Evolutionary conservation across 2,329 filamentous ascomycete genomes (phyloP).

Genomic region (Colletotrichum tropicicola): DNA sequence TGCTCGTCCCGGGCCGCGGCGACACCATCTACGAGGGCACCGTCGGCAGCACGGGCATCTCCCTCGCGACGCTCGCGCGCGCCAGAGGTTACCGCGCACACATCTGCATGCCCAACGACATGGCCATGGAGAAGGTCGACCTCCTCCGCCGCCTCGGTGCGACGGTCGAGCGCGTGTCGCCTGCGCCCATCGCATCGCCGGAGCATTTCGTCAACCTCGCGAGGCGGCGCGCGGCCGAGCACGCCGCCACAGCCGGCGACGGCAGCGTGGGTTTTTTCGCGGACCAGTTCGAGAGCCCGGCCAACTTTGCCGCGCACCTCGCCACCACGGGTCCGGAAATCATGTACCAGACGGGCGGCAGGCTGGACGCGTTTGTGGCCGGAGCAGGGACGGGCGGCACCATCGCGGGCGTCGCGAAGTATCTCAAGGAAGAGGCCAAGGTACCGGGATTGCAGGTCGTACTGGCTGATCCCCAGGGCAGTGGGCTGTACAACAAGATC

Average conservation of each 20-base stretch:
- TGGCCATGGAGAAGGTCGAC: slow-evolving; percentile 87
- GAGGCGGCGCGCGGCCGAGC: slow-evolving; percentile 76
- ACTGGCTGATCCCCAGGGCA: slow-evolving; percentile 93
- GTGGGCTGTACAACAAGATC: slow-evolving; percentile 90
- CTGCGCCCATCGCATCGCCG: slow-evolving; percentile 92
- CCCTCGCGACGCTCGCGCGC: slow-evolving; percentile 86
- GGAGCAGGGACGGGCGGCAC: slow-evolving; percentile 96
- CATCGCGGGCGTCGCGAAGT: slow-evolving; percentile 85
- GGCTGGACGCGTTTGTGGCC: slow-evolving; percentile 86
- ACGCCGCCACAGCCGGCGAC: slow-evolving; percentile 66
- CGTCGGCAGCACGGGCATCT: slow-evolving; percentile 95
- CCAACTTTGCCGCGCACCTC: slow-evolving; percentile 89
- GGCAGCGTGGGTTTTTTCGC: slow-evolving; percentile 88
- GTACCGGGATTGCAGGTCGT: slow-evolving; percentile 75
- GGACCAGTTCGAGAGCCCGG: slow-evolving; percentile 92
- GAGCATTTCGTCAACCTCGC: slow-evolving; percentile 96
- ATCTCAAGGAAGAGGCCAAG: slow-evolving; percentile 75
- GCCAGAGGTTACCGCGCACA: slow-evolving; percentile 91
- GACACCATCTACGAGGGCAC: slow-evolving; percentile 99
- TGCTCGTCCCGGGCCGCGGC: slow-evolving; percentile 80
- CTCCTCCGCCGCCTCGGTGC: slow-evolving; percentile 90
- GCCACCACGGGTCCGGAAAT: slow-evolving; percentile 90
- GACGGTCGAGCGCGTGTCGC: slow-evolving; percentile 88
- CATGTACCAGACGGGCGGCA: slow-evolving; percentile 76
- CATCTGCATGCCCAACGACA: slow-evolving; percentile 97